Percentiles rank a stretch among this genome's conserved stretches.
These are phyloP conservation scores for Ilyonectria robusta DNA, from an alignment of 2,329 filamentous ascomycete species.

Conservation along the genomic window DNA sequence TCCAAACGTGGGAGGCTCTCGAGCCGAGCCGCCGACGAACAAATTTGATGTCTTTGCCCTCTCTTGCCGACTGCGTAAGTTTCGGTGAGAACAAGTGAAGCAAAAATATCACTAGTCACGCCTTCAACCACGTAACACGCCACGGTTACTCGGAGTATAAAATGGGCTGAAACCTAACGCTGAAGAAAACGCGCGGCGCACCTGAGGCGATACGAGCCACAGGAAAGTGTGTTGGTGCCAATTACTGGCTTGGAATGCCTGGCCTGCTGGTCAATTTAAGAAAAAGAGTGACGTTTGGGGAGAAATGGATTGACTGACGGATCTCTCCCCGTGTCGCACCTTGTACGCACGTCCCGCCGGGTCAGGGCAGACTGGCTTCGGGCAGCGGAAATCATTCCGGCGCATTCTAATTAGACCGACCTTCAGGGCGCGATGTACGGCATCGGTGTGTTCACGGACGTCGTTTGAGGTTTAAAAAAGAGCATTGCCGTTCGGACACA, in stretches of 20 bases:
- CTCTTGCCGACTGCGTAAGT: not conserved
- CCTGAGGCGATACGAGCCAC: slow-evolving; percentile 21
- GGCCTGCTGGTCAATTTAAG: slow-evolving; percentile 3
- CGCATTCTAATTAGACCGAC: slow-evolving; percentile 7
- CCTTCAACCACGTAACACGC: slow-evolving; percentile 6
- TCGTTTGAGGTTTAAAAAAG: not conserved
- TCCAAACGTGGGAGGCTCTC: not conserved
- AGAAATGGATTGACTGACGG: slow-evolving; percentile 23
- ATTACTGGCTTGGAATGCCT: slow-evolving; percentile 4
- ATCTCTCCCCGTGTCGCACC: slow-evolving; percentile 27
- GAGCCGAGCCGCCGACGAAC: not conserved
- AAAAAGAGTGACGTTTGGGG: slow-evolving; percentile 11
- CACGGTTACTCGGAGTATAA: not conserved
- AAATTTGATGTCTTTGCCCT: not conserved
- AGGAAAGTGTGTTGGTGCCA: not conserved
- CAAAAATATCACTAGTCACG: not conserved
- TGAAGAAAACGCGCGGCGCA: slow-evolving; percentile 14
- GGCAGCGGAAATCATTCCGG: slow-evolving; percentile 29
- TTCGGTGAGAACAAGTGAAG: slow-evolving; percentile 1
- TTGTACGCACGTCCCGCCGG: slow-evolving; percentile 20
- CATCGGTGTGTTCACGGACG: slow-evolving; percentile 4
- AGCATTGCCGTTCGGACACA: too few relatives aligned
- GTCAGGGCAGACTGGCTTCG: slow-evolving; percentile 17
- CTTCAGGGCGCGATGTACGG: slow-evolving; percentile 5
- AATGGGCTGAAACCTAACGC: slow-evolving; percentile 7